Evolutionary conservation across 75 land plant species (phyloP).

Genomic region (Selaginella moellendorffii): DNA sequence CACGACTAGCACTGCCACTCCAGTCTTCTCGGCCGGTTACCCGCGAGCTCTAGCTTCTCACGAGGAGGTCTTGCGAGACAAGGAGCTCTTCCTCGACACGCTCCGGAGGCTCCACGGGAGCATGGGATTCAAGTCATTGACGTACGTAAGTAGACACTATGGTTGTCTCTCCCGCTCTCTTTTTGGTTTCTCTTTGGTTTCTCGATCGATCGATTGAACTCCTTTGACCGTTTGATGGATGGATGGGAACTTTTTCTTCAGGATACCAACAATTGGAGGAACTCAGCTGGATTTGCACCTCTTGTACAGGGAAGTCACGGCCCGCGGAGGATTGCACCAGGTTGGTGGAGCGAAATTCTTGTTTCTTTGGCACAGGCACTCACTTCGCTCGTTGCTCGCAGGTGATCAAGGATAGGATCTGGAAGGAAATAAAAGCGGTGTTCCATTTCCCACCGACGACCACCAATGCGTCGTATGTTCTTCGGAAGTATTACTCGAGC

Average conservation of each 20-base stretch:
- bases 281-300: slow-evolving; percentile 70
- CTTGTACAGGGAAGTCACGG: slow-evolving; percentile 60
- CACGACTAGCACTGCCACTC: too few relatives aligned
- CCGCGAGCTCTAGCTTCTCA: not conserved
- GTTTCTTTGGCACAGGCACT: too few relatives aligned
- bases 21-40: not conserved
- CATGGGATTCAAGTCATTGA: not conserved
- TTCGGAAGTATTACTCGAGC: slow-evolving; percentile 8
- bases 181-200: too few relatives aligned
- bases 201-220: too few relatives aligned
- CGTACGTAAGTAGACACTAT: not conserved
- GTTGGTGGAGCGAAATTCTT: too few relatives aligned
- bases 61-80: not conserved
- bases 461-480: slow-evolving; percentile 3
- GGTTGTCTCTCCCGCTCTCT: too few relatives aligned
- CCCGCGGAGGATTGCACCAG: slow-evolving; percentile 75
- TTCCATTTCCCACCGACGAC: slow-evolving; percentile 5
- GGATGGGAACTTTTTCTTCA: too few relatives aligned
- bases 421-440: slow-evolving; percentile 1
- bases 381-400: not conserved
- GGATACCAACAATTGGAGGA: slow-evolving; percentile 83
- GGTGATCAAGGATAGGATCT: slow-evolving; percentile 5
- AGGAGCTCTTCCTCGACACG: slow-evolving; percentile 3
- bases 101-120: slow-evolving; percentile 1
- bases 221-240: too few relatives aligned